A percentile compares a stretch with the other conserved stretches of the same genome.
Conservation (phyloP, 768 basidiomycete genomes). For the Multifurca ochricompacta region DNA sequence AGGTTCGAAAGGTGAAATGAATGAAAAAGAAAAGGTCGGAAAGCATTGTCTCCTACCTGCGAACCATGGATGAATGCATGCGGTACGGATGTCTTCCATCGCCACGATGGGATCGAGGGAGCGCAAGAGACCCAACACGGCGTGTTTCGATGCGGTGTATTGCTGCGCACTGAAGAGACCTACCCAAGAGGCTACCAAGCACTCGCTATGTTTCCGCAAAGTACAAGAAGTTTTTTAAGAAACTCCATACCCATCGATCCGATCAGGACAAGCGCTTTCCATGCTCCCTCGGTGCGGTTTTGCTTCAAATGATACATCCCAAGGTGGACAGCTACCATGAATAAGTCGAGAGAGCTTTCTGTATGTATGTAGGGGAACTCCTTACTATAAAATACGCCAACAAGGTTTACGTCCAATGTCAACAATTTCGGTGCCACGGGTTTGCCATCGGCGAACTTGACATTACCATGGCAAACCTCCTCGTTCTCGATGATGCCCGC, state of each 20-base stretch:
- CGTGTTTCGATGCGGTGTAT: conserved; percentile 49
- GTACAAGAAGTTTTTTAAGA: background rate
- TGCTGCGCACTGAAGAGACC: conserved; percentile 36
- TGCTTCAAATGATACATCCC: conserved; percentile 43
- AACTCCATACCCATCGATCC: conserved; percentile 45
- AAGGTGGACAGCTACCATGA: conserved; percentile 38
- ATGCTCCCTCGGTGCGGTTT: conserved; percentile 29
- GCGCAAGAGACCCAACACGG: conserved; percentile 45
- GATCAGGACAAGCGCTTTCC: conserved; percentile 44
- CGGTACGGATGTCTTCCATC: conserved; percentile 35
- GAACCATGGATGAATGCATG: conserved; percentile 46
- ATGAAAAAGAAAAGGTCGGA: background rate
- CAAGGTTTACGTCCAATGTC: conserved; percentile 46
- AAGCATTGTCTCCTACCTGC: conserved; percentile 36
- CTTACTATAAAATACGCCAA: conserved; percentile 42
- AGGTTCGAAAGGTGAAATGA: background rate
- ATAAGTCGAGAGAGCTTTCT: background rate
- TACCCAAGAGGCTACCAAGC: conserved; percentile 40
- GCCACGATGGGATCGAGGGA: conserved; percentile 34
- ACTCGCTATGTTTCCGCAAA: background rate
- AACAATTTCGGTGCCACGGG: conserved; percentile 37
- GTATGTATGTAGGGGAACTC: background rate
- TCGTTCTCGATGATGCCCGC: conserved; percentile 39
- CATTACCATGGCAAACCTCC: conserved; percentile 7
- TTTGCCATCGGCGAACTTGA: conserved; percentile 28